These are phyloP conservation scores for Phlebopus sp. DNA, from an alignment of 1,284 basidiomycete genomes.

Conservation along the genomic window DNA sequence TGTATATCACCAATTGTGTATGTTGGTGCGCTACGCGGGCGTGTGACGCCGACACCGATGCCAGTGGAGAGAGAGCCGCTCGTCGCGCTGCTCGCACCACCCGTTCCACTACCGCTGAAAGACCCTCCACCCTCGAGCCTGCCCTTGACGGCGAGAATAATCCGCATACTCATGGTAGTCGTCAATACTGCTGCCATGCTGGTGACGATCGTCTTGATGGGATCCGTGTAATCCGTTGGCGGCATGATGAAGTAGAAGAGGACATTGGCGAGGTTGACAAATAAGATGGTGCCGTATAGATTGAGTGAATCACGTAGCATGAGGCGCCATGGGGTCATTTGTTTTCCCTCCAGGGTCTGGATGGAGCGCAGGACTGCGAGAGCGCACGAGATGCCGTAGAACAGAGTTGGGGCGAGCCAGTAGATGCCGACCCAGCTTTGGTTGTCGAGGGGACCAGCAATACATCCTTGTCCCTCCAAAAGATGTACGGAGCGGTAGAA, in stretches of 20 bases:
- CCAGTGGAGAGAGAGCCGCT: conserved; percentile 37
- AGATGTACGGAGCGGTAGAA: conserved; percentile 77
- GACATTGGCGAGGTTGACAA: conserved; percentile 76
- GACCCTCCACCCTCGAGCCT: conserved; percentile 64
- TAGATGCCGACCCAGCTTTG: conserved; percentile 73
- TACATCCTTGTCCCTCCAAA: conserved; percentile 70
- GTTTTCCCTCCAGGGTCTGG: conserved; percentile 56
- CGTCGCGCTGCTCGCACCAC: conserved; percentile 34
- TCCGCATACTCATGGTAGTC: conserved; percentile 79
- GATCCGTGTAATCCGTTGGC: conserved; percentile 57
- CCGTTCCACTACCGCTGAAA: conserved; percentile 56
- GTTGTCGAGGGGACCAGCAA: conserved; percentile 70
- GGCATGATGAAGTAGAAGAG: conserved; percentile 78
- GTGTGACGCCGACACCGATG: conserved; percentile 30
- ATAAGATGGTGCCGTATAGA: conserved; percentile 72
- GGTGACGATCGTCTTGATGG: conserved; percentile 76
- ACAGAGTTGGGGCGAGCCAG: conserved; percentile 71
- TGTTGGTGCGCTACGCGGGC: conserved; percentile 44
- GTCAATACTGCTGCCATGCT: conserved; percentile 80
- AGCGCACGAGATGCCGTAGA: conserved; percentile 51
- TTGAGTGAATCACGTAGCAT: conserved; percentile 85
- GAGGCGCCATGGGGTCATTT: conserved; percentile 68
- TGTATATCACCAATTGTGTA: conserved; percentile 67
- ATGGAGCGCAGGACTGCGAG: conserved; percentile 66
- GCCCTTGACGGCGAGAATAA: conserved; percentile 75